These are phyloP conservation scores for Penicillium canariense DNA, from an alignment of 495 filamentous ascomycete genomes.

Conservation along the genomic window DNA sequence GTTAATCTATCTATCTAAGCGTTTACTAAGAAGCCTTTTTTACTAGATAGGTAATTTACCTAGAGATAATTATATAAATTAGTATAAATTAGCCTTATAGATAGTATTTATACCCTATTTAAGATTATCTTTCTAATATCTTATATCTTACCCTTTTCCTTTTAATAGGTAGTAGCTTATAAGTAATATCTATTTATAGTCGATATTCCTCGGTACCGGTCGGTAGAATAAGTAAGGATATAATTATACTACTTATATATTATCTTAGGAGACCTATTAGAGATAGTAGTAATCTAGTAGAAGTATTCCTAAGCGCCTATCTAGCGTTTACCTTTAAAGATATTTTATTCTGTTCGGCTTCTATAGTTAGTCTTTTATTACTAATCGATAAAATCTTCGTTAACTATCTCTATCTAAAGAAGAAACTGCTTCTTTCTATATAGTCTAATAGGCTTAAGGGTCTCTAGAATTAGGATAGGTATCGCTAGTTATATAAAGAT, in stretches of 20 bases:
- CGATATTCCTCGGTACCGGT: not conserved
- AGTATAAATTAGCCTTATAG: too few relatives aligned
- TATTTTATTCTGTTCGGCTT: slow-evolving; percentile 1
- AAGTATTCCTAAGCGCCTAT: slow-evolving; percentile 6
- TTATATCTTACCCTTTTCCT: not conserved
- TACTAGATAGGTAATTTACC: not conserved
- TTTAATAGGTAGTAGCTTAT: not conserved
- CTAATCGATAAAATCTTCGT: slow-evolving; percentile 10
- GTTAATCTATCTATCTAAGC: slow-evolving; percentile 4
- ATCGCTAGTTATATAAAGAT: not conserved
- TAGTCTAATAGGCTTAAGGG: slow-evolving; percentile 1
- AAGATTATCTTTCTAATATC: not conserved
- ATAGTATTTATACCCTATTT: not conserved
- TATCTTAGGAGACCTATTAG: not conserved
- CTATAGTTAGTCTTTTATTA: slow-evolving; percentile 9
- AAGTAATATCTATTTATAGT: not conserved
- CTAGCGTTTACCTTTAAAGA: not conserved
- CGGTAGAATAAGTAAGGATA: slow-evolving; percentile 2
- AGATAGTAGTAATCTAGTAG: slow-evolving; percentile 5
- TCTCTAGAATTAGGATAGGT: not conserved
- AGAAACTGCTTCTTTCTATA: not conserved
- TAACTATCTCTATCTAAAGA: slow-evolving; percentile 4
- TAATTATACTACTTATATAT: slow-evolving; percentile 6
- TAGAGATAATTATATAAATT: not conserved
- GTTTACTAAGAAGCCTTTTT: not conserved